Conservation (phyloP, 345 rosid species). For the Laguncularia racemosa region DNA sequence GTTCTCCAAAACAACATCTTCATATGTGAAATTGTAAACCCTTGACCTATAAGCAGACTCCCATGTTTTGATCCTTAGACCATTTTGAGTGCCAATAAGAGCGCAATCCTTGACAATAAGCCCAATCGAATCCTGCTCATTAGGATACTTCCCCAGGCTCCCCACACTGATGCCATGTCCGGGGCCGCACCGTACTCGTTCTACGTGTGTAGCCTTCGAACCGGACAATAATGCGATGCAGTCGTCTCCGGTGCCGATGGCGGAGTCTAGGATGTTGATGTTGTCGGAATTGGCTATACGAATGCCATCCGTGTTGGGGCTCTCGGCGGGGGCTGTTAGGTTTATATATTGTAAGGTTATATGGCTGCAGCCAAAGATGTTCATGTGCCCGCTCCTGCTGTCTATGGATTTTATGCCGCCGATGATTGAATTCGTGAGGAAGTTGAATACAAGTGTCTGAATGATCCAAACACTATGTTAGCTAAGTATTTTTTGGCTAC, state of each 20-base stretch:
- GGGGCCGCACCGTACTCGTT: slow-evolving; percentile 9
- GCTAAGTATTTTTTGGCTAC: no score
- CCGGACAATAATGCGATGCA: slow-evolving; percentile 10
- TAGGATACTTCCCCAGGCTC: slow-evolving; percentile 31
- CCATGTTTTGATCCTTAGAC: slow-evolving; percentile 41
- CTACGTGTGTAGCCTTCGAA: background rate
- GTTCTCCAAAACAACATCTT: slow-evolving; percentile 18
- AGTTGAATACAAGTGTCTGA: slow-evolving; percentile 7
- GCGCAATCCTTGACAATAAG: slow-evolving; percentile 17
- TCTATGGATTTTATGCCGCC: slow-evolving; percentile 1
- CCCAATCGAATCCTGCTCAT: slow-evolving; percentile 21
- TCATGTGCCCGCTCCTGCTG: slow-evolving; percentile 8
- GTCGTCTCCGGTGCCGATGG: slow-evolving; percentile 9
- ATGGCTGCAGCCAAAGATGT: background rate
- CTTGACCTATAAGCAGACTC: background rate
- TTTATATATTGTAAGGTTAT: background rate
- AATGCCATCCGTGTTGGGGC: slow-evolving; percentile 17
- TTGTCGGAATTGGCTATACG: background rate
- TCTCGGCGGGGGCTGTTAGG: slow-evolving; percentile 4
- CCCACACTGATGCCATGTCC: slow-evolving; percentile 33
- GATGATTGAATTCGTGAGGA: slow-evolving; percentile 5
- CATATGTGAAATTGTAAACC: slow-evolving; percentile 15
- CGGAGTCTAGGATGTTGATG: background rate
- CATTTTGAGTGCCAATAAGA: slow-evolving; percentile 22
- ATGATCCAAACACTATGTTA: background rate